Conservation (phyloP, 2,329 filamentous ascomycete species). For the Cercospora canescens region DNA sequence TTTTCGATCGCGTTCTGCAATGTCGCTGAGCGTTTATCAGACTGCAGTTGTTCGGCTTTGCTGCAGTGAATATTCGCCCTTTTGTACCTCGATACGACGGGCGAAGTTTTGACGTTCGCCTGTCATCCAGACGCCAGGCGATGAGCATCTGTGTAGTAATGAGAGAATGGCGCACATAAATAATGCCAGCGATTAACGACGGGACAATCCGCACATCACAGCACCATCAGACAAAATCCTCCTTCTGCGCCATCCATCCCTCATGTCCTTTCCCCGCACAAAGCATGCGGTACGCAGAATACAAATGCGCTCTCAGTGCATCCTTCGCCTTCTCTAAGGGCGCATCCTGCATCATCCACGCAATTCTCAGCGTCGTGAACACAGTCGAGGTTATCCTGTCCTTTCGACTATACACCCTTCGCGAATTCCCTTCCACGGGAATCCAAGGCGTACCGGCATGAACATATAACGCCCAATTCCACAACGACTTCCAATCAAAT, state of each 20-base stretch:
- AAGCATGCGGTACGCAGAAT: constrained; percentile 10
- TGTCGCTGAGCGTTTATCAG: too few relatives aligned
- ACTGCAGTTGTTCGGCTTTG: too few relatives aligned
- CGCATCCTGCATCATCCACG: constrained; percentile 13
- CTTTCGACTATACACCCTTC: not conserved
- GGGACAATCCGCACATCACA: not conserved
- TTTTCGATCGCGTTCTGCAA: too few relatives aligned
- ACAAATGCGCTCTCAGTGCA: constrained; percentile 3
- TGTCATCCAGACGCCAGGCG: too few relatives aligned
- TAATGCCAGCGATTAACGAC: not conserved
- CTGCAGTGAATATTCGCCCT: too few relatives aligned
- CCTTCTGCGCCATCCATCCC: constrained; percentile 7
- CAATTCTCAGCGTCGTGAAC: constrained; percentile 5
- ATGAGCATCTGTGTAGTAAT: too few relatives aligned
- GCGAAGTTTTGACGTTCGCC: too few relatives aligned
- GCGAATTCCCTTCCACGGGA: not conserved
- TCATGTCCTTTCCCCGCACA: constrained; percentile 2
- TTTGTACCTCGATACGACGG: too few relatives aligned
- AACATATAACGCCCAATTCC: constrained; percentile 6
- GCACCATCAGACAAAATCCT: not conserved
- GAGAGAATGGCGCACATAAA: not conserved
- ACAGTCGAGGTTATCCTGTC: constrained; percentile 1
- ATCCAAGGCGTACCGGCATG: constrained; percentile 4
- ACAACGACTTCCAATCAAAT: not conserved
- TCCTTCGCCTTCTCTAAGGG: not conserved